Evolutionary conservation across 2,329 filamentous ascomycete species (phyloP), one percentile per base, ranked within the genome.

Genomic region (Penicillium occitanis): DNA sequence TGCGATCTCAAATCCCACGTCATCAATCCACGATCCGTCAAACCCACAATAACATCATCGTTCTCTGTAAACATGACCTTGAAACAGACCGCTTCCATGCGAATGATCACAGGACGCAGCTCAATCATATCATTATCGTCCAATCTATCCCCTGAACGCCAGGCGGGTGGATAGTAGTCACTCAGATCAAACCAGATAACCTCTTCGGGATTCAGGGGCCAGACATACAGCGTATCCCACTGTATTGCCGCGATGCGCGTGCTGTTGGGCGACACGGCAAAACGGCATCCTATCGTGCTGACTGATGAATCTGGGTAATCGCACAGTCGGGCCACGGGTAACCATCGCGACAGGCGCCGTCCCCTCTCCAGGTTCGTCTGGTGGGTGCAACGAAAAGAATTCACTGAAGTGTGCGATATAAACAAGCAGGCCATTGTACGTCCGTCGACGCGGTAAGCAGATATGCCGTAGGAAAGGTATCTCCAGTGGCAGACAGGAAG

Each of bases 1-100:
- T 68, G 62, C 13, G 75, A 71, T n/a, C 74, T 68, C 30, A 82
- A 68, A 69, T 77, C 68, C 75, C 78, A 77, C 3, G 72, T 68
- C 73, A 81, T 74, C 28, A 82, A 53, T 8, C 80, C 80, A 50
- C 75, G 74, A 69, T 81, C 80, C 13, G 80, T 81, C 61, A 81
- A 69, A 8, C 75, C 76, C 66, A 79, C 60, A 28, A 82, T 67
- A 65, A 80, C 76, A 65, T 81, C 70, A 67, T 80, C 79, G 11
- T 69, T 63, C 2, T 70, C 67, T 5, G 70, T 72, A 68, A 81
- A 80, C 17, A 67, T 66, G 53, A 80, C 58, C 62, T 76, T 73
- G 53, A 75, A 79, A 65, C 77, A 79, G 19, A 81, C 79, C 1
- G 77, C 79, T 53, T 76, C 72, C 48, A 77, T 63, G 3, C 72